These are phyloP conservation scores for Cutaneotrichosporon sp. DNA, from an alignment of 1,284 basidiomycete species.

Conservation along the genomic window DNA sequence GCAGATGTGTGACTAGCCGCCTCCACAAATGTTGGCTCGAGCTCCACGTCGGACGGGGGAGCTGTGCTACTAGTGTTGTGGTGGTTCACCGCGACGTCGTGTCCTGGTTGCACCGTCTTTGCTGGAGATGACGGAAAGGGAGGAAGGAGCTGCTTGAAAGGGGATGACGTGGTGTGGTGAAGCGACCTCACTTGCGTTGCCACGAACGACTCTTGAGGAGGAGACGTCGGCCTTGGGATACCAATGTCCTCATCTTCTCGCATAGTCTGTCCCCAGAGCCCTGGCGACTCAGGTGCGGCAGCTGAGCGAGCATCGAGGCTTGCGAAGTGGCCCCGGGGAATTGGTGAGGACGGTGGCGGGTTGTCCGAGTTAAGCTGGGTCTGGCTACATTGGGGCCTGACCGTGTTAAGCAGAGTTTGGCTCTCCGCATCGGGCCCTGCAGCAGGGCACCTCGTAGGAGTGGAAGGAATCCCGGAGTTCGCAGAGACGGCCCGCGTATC, in stretches of 20 bases:
- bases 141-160: background rate
- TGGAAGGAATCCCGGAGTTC: background rate
- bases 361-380: conserved; percentile 11
- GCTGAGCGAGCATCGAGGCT: background rate
- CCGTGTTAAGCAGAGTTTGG: conserved; percentile 1
- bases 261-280: background rate
- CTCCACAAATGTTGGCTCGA: conserved; percentile 6
- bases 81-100: background rate
- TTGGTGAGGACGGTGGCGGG: conserved; percentile 1
- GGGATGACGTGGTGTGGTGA: background rate
- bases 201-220: conserved; percentile 6
- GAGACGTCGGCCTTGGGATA: background rate
- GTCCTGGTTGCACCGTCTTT: background rate
- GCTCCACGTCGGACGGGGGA: background rate
- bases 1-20: background rate
- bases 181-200: conserved; percentile 7
- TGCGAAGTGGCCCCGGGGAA: background rate
- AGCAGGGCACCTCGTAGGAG: background rate
- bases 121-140: background rate
- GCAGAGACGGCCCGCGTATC: background rate
- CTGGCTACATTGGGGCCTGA: background rate
- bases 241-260: conserved; percentile 2
- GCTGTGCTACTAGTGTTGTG: background rate
- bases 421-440: background rate
- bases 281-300: background rate